phyloP scores from a whole-genome alignment of 169 alveolate species.

The Plasmodium relictum region DNA sequence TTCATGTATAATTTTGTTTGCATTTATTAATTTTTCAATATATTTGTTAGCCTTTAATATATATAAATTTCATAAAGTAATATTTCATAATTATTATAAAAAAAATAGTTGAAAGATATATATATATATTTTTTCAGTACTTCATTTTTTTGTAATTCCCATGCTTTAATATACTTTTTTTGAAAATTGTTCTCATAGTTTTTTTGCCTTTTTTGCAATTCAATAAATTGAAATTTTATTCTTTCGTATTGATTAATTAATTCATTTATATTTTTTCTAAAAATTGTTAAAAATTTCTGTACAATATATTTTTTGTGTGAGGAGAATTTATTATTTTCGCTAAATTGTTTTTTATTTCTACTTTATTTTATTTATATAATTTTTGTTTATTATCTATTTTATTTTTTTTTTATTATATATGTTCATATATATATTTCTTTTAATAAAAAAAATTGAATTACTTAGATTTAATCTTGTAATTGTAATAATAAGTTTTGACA shows the following conservation, averaged over 20 bases:
- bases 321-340: no score
- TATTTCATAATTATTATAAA: neutral
- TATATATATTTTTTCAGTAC: constrained; percentile 4
- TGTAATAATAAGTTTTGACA: constrained; percentile 48
- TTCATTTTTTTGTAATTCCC: constrained; percentile 66
- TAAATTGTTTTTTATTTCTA: no score
- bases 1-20: constrained; percentile 59
- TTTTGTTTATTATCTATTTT: neutral
- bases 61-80: neutral
- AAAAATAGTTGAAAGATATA: neutral
- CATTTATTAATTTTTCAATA: constrained; percentile 57
- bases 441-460: no score
- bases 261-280: constrained; percentile 44
- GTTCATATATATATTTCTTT: no score
- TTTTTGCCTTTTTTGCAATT: constrained; percentile 65
- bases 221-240: constrained; percentile 60
- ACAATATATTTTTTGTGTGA: no score
- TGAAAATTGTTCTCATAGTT: constrained; percentile 55
- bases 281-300: no score
- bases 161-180: constrained; percentile 59
- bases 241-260: constrained; percentile 64
- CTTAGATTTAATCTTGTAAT: constrained; percentile 73
- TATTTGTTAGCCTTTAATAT: constrained; percentile 41
- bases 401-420: constrained; percentile 2
- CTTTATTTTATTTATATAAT: neutral